Evolutionary conservation across 1,284 basidiomycete genomes (phyloP).

Genomic region (Fistulina hepatica): DNA sequence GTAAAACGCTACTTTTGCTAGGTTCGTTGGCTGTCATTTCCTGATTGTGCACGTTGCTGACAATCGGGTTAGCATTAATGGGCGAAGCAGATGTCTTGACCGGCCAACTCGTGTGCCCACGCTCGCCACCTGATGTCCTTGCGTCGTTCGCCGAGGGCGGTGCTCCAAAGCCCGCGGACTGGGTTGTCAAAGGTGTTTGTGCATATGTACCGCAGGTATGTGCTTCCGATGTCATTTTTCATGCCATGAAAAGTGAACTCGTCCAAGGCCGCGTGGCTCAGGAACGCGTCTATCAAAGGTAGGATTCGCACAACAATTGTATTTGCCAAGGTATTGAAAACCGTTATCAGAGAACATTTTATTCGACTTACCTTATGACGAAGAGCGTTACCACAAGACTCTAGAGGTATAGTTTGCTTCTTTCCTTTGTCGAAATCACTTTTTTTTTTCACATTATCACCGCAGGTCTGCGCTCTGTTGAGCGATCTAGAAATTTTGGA

Average conservation of each 20-base stretch:
- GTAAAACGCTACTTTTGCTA: conserved; percentile 73
- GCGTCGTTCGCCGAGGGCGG: conserved; percentile 39
- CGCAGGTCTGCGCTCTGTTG: conserved; percentile 35
- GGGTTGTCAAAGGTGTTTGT: conserved; percentile 68
- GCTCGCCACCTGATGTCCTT: conserved; percentile 74
- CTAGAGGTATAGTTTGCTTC: conserved; percentile 37
- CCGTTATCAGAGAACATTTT: conserved; percentile 72
- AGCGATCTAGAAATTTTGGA: conserved; percentile 85
- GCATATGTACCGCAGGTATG: conserved; percentile 88
- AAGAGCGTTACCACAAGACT: conserved; percentile 68
- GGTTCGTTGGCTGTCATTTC: conserved; percentile 27
- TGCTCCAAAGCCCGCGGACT: conserved; percentile 42
- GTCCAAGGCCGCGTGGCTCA: conserved; percentile 69
- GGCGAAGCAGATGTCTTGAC: conserved; percentile 83
- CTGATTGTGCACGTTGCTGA: conserved; percentile 8
- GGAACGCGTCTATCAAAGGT: conserved; percentile 88
- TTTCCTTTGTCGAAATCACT: not conserved
- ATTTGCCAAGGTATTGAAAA: no score
- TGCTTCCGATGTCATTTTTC: not conserved
- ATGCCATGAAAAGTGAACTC: conserved; percentile 4
- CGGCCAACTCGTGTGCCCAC: conserved; percentile 72
- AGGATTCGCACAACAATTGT: no score
- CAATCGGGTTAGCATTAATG: conserved; percentile 49
- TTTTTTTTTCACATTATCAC: conserved; percentile 4
- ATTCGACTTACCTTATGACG: conserved; percentile 76